Evolutionary conservation across 306 rosid genomes (phyloP), one percentile per base, ranked within the genome.

Genomic region (Coriaria nepalensis): DNA sequence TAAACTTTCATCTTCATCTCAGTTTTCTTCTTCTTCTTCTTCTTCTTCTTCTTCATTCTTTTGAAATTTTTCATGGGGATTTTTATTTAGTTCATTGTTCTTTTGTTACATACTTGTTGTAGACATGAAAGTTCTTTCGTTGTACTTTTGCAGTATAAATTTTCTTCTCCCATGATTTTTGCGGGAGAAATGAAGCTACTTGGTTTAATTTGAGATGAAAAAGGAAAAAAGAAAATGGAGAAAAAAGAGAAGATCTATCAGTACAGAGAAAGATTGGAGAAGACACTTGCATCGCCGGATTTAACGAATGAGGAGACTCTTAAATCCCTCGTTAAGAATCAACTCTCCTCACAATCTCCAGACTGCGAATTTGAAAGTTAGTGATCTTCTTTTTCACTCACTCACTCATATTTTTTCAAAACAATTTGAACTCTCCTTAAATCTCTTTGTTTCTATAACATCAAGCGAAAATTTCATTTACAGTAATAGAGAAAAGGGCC

Each of bases 191-290:
- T 53, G 35, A 45, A 14, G 50, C 67, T 35, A n/a, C n/a, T 20
- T 53, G 39, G 49, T 57, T 54, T 59, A n/a, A 7, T 61, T 49
- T 47, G 72, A 41, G 55, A 64, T 64, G 64, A 65, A n/a, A n/a
- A n/a, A n/a, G n/a, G n/a, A n/a, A n/a, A n/a, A n/a, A n/a, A n/a
- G n/a, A 12, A 70, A 54, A 87, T 87, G 94, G 82, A 64, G 59
- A 75, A 65, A 68, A 75, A 62, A 44, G 59, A 38, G 41, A 78
- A 71, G 50, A 80, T 87, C 48, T 62, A 51, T 55, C 77, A 83
- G 64, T 87, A 87, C 65, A 73, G 94, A 58, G 93, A 78, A 69
- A 80, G 82, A 63, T 67, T 83, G 47, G 87, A 87, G 50, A 76
- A 58, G 53, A 80, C 94, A 38, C 84, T 87, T 42, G 71, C 71